These are phyloP conservation scores for Ceratocystis huliohia DNA, from an alignment of 2,329 filamentous ascomycete species.

Conservation along the genomic window DNA sequence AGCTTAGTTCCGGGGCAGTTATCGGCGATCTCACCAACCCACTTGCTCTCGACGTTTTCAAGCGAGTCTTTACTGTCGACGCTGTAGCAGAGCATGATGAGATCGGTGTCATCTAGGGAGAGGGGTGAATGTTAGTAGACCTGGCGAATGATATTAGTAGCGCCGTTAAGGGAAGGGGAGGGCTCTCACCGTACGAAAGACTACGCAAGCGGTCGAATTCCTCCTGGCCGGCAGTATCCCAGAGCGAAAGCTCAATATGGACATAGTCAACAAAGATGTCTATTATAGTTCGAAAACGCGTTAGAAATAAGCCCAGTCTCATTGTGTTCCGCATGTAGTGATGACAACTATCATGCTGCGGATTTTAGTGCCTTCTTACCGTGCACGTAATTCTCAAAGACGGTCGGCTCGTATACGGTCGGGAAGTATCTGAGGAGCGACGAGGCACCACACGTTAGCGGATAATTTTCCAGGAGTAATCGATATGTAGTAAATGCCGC, in stretches of 20 bases:
- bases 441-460: neutral
- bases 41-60: constrained; percentile 97
- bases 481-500: neutral
- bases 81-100: constrained; percentile 98
- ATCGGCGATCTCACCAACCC: constrained; percentile 94
- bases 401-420: constrained; percentile 94
- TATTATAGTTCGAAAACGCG: constrained; percentile 28
- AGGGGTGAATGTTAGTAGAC: neutral
- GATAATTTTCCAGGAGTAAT: neutral
- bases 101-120: constrained; percentile 64
- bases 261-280: constrained; percentile 97
- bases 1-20: constrained; percentile 94
- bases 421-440: constrained; percentile 64
- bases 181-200: constrained; percentile 67
- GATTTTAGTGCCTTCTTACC: constrained; percentile 40
- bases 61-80: constrained; percentile 93
- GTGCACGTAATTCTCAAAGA: constrained; percentile 98
- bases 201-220: constrained; percentile 95
- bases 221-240: constrained; percentile 97
- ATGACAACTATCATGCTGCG: neutral
- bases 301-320: neutral
- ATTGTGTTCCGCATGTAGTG: neutral
- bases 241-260: constrained; percentile 92
- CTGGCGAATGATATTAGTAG: neutral
- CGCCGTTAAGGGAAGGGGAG: neutral